Evolutionary conservation across 441 rosid genomes (phyloP).

Genomic region (Pelargonium citronellum): DNA sequence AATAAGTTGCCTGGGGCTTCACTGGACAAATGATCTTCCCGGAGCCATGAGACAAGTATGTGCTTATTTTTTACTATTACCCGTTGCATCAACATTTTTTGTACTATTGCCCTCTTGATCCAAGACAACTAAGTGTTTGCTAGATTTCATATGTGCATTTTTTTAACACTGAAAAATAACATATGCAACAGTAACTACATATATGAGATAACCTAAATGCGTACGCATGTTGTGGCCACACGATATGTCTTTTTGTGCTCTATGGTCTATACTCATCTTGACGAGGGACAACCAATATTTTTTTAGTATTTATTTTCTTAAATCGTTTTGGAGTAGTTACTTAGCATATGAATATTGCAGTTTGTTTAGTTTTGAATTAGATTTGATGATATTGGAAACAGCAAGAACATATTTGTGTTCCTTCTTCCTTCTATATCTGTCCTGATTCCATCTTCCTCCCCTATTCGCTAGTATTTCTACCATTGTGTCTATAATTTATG

Average conservation of each 20-base stretch:
- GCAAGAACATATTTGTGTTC: too few species aligned
- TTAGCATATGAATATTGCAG: too few species aligned
- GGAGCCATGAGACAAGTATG: slow-evolving; percentile 94
- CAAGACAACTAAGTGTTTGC: background rate
- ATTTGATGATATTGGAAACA: too few species aligned
- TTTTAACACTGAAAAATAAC: background rate
- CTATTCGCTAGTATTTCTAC: too few species aligned
- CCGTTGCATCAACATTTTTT: slow-evolving; percentile 1
- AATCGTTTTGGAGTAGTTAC: too few species aligned
- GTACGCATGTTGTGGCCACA: background rate
- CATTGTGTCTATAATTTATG: too few species aligned
- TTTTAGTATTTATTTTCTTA: too few species aligned
- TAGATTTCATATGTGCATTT: slow-evolving; percentile 6
- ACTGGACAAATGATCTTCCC: slow-evolving; percentile 98
- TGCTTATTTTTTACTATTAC: background rate
- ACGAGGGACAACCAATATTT: too few species aligned
- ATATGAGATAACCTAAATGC: background rate
- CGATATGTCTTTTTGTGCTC: background rate
- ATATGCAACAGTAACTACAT: background rate
- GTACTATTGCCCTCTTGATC: slow-evolving; percentile 1
- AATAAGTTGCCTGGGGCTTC: slow-evolving; percentile 89
- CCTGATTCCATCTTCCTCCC: too few species aligned
- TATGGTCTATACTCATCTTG: too few species aligned
- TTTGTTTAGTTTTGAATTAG: too few species aligned
- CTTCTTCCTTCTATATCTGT: too few species aligned